These are phyloP conservation scores for Xerophyta viscosa DNA, from an alignment of 106 monocot genomes.

Conservation along the genomic window DNA sequence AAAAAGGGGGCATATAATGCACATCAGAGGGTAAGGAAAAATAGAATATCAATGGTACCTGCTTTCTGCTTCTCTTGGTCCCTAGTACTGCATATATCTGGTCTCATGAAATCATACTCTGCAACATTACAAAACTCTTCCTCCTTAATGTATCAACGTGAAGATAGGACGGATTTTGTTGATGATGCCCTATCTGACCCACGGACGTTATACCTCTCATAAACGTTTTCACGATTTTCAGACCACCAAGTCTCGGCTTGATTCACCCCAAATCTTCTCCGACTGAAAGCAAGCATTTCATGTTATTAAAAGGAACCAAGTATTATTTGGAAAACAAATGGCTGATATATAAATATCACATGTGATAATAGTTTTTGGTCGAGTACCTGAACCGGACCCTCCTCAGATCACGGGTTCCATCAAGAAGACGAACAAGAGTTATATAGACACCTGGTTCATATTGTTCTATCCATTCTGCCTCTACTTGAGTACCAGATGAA, in stretches of 20 bases:
- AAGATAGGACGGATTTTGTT: constrained; percentile 24
- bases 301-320: not conserved
- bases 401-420: constrained; percentile 88
- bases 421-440: constrained; percentile 69
- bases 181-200: constrained; percentile 51
- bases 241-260: constrained; percentile 96
- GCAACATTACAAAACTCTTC: constrained; percentile 7
- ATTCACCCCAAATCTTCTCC: constrained; percentile 88
- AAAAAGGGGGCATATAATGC: too few relatives aligned
- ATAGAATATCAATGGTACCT: too few relatives aligned
- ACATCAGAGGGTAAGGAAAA: too few relatives aligned
- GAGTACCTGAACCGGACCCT: constrained; percentile 98
- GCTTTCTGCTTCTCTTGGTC: too few relatives aligned
- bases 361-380: too few relatives aligned
- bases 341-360: too few relatives aligned
- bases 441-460: constrained; percentile 96
- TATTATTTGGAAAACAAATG: not conserved
- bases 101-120: too few relatives aligned
- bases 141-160: not conserved
- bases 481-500: constrained; percentile 39
- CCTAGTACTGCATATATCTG: too few relatives aligned
- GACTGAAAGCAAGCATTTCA: constrained; percentile 27
- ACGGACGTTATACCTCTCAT: constrained; percentile 73
- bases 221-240: constrained; percentile 70
- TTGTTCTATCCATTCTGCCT: constrained; percentile 97